Percentiles rank a stretch among this genome's conserved stretches.
phyloP scores from a whole-genome alignment of 2,329 filamentous ascomycete species.

The Triangularia verruculosa region DNA sequence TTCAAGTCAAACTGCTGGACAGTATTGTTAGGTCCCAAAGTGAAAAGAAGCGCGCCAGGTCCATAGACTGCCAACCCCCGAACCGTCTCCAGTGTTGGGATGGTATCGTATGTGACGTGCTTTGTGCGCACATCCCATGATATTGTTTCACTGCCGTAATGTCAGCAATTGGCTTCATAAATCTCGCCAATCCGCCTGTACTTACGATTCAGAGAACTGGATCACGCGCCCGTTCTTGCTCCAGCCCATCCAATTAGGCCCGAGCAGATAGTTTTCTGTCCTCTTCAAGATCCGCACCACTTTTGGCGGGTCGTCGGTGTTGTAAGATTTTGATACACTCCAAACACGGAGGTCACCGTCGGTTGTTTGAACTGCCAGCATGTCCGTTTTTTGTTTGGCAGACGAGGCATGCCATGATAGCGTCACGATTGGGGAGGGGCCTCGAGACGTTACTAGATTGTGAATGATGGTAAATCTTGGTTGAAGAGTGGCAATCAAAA shows the following conservation, averaged over 20 bases:
- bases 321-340: constrained; percentile 84
- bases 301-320: constrained; percentile 72
- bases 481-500: constrained; percentile 83
- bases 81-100: constrained; percentile 80
- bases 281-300: constrained; percentile 84
- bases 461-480: constrained; percentile 93
- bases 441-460: constrained; percentile 79
- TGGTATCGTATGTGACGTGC: constrained; percentile 83
- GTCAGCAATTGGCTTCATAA: constrained; percentile 19
- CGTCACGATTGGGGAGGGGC: constrained; percentile 81
- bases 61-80: constrained; percentile 84
- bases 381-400: constrained; percentile 92
- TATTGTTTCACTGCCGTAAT: constrained; percentile 68
- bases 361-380: constrained; percentile 88
- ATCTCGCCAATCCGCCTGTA: constrained; percentile 27
- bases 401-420: constrained; percentile 96
- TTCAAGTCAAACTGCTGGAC: constrained; percentile 96
- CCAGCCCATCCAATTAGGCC: constrained; percentile 96
- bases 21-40: constrained; percentile 79
- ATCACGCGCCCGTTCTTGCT: constrained; percentile 96
- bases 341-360: constrained; percentile 93
- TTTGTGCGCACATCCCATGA: constrained; percentile 99
- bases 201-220: constrained; percentile 86
- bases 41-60: constrained; percentile 87
- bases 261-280: constrained; percentile 67